Percentiles rank a stretch among this genome's conserved stretches.
These are phyloP conservation scores for Parathielavia hyrcaniae DNA, from an alignment of 495 filamentous ascomycete genomes.

Conservation along the genomic window DNA sequence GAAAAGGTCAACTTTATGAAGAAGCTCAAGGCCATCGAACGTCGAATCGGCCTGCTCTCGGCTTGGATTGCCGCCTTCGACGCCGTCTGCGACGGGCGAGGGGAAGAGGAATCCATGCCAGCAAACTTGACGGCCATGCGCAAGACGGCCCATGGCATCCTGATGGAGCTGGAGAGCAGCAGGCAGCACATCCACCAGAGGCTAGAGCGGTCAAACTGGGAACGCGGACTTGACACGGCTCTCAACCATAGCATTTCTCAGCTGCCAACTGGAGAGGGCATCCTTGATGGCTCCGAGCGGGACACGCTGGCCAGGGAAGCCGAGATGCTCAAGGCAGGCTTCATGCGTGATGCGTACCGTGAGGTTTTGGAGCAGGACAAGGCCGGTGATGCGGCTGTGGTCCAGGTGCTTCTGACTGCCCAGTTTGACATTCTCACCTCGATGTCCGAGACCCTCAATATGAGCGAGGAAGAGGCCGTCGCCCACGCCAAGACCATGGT, in stretches of 20 bases:
- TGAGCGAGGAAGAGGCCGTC: conserved; percentile 77
- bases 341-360: conserved; percentile 71
- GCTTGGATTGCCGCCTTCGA: conserved; percentile 95
- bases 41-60: conserved; percentile 73
- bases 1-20: conserved; percentile 76
- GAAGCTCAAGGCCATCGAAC: conserved; percentile 74
- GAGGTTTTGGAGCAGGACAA: conserved; percentile 82
- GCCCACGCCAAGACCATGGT: conserved; percentile 74
- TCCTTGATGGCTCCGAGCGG: conserved; percentile 61
- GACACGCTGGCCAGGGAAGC: conserved; percentile 72
- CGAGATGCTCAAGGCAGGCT: conserved; percentile 72
- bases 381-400: conserved; percentile 63
- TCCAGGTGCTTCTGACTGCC: conserved; percentile 77
- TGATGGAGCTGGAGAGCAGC: conserved; percentile 81
- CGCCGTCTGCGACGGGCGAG: conserved; percentile 62
- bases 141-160: conserved; percentile 78
- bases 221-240: conserved; percentile 75
- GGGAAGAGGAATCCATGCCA: conserved; percentile 59
- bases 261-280: conserved; percentile 64
- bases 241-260: conserved; percentile 78
- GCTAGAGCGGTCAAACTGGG: conserved; percentile 74
- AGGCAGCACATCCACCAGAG: conserved; percentile 83
- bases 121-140: conserved; percentile 66
- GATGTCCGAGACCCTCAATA: conserved; percentile 68
- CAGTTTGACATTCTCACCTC: conserved; percentile 87